Evolutionary conservation across 2,329 filamentous ascomycete genomes (phyloP).

Genomic region (Hypomyces perniciosus): DNA sequence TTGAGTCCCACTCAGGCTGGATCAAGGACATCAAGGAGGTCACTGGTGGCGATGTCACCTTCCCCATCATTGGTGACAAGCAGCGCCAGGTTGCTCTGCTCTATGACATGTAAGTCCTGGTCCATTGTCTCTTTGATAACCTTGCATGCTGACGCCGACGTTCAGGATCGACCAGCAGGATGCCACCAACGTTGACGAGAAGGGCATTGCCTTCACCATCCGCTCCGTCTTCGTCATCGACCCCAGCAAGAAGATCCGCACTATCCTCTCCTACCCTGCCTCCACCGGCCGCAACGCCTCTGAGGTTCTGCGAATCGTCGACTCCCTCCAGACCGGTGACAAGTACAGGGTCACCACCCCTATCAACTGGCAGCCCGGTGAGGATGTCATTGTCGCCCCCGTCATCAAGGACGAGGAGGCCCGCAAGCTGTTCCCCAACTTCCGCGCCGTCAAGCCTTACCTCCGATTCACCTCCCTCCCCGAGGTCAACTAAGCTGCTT

Average conservation of each 20-base stretch:
- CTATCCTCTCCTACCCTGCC: conserved; percentile 88
- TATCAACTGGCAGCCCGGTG: conserved; percentile 82
- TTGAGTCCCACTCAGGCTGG: conserved; percentile 80
- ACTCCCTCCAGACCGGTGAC: conserved; percentile 77
- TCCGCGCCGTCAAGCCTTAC: conserved; percentile 64
- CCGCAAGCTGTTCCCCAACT: conserved; percentile 78
- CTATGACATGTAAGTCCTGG: conserved; percentile 66
- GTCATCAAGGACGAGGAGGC: conserved; percentile 77
- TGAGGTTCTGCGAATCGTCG: conserved; percentile 72
- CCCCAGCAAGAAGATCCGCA: conserved; percentile 85
- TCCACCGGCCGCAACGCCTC: conserved; percentile 79
- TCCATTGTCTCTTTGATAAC: not conserved
- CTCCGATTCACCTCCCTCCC: conserved; percentile 65
- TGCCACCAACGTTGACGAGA: conserved; percentile 71
- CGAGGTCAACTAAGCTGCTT: conserved; percentile 37
- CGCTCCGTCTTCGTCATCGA: conserved; percentile 93
- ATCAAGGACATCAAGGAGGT: conserved; percentile 84
- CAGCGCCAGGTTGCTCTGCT: conserved; percentile 66
- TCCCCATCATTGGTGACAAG: conserved; percentile 80
- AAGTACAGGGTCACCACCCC: conserved; percentile 84
- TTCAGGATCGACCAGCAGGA: conserved; percentile 70
- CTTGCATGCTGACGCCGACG: conserved; percentile 7
- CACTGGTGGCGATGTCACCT: conserved; percentile 60
- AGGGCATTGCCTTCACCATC: conserved; percentile 88
- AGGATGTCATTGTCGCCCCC: conserved; percentile 90